Conservation (phyloP, 306 rosid species). For the Quercus ilex region DNA sequence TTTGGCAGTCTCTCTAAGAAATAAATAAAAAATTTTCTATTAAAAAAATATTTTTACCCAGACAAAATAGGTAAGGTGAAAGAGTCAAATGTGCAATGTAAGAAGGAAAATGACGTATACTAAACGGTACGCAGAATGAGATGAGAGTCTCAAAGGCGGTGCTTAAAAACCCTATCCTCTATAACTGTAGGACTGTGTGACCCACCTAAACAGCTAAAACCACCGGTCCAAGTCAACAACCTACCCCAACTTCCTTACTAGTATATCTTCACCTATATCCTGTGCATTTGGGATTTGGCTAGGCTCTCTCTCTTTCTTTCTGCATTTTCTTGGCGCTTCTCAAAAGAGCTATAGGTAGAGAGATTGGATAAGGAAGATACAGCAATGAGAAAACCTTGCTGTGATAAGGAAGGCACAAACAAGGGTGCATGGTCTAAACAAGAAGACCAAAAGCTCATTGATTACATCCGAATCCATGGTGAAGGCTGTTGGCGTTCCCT, state of each 20-base stretch:
- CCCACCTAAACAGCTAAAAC: constrained; percentile 44
- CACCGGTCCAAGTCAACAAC: constrained; percentile 67
- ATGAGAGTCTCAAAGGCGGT: neutral
- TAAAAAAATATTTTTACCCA: too few species aligned
- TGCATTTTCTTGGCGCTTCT: neutral
- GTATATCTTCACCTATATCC: constrained; percentile 26
- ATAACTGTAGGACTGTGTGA: neutral
- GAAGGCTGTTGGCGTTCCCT: constrained; percentile 75
- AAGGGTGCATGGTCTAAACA: constrained; percentile 78
- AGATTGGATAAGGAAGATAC: neutral
- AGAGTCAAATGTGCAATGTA: neutral
- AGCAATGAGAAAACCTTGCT: constrained; percentile 62
- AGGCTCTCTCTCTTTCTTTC: neutral
- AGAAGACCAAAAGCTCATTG: constrained; percentile 69
- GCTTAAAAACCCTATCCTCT: neutral
- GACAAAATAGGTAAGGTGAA: neutral
- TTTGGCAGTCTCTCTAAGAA: too few species aligned
- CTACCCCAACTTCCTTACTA: neutral
- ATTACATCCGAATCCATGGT: constrained; percentile 53
- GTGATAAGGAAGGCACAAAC: constrained; percentile 55
- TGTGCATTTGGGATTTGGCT: constrained; percentile 12
- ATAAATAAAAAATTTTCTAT: too few species aligned
- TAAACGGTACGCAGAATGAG: constrained; percentile 35
- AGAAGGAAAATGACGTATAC: constrained; percentile 39
- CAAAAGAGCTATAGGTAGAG: too few species aligned